Evolutionary conservation across 2,329 filamentous ascomycete genomes (phyloP).

Genomic region (Aspergillus sp.): DNA sequence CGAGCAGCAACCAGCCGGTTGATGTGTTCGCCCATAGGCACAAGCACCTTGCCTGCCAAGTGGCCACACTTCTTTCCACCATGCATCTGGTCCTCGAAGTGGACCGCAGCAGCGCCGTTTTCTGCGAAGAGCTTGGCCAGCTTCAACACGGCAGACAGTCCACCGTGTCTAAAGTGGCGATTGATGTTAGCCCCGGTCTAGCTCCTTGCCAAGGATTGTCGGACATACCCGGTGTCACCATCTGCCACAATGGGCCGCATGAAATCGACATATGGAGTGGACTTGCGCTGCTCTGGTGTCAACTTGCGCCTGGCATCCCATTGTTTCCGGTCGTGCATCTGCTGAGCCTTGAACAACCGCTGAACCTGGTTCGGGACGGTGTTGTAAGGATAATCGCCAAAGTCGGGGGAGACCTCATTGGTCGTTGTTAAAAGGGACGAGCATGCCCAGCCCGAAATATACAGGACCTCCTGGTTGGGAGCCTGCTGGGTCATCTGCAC

Average conservation of each 20-base stretch:
- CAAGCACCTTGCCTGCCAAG: constrained; percentile 88
- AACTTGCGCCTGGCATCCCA: constrained; percentile 79
- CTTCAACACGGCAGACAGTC: constrained; percentile 86
- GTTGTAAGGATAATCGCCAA: constrained; percentile 98
- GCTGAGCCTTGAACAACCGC: constrained; percentile 89
- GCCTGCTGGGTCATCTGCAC: constrained; percentile 99
- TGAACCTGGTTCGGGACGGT: constrained; percentile 98
- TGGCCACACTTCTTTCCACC: constrained; percentile 98
- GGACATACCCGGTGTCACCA: constrained; percentile 68
- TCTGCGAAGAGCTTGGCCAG: constrained; percentile 96
- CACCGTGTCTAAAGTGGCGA: constrained; percentile 60
- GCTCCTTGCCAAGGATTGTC: neutral
- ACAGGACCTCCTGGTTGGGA: constrained; percentile 88
- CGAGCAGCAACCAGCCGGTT: constrained; percentile 84
- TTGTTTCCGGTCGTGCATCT: constrained; percentile 92
- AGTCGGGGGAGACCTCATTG: constrained; percentile 95
- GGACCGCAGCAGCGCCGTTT: constrained; percentile 89
- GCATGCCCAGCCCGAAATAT: constrained; percentile 95
- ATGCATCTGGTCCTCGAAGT: constrained; percentile 96
- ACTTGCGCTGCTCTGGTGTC: constrained; percentile 61
- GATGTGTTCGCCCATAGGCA: constrained; percentile 91
- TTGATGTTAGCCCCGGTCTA: constrained; percentile 2
- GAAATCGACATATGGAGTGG: constrained; percentile 81
- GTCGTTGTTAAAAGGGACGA: constrained; percentile 86
- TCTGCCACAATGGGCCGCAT: constrained; percentile 92